A percentile compares a stretch with the other conserved stretches of the same genome.
phyloP scores from a whole-genome alignment of 768 basidiomycete species.

The Tubosaeta sp. region DNA sequence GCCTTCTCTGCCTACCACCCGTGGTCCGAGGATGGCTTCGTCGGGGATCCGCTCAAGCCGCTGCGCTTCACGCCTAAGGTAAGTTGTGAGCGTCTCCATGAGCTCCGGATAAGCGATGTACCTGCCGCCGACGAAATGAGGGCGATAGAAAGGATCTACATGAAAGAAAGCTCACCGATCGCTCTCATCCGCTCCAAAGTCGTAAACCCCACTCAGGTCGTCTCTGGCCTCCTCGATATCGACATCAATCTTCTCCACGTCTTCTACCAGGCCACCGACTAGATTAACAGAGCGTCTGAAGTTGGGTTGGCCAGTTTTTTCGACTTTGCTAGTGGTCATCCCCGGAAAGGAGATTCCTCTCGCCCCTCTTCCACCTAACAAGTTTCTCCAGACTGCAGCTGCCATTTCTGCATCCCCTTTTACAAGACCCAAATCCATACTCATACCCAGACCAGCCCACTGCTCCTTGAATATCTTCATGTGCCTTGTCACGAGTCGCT shows the following conservation, averaged over 20 bases:
- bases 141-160: background rate
- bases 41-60: slow-evolving; percentile 59
- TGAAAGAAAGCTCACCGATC: slow-evolving; percentile 21
- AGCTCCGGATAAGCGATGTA: slow-evolving; percentile 73
- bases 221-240: slow-evolving; percentile 58
- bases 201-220: slow-evolving; percentile 69
- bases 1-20: slow-evolving; percentile 30
- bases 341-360: slow-evolving; percentile 50
- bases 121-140: slow-evolving; percentile 35
- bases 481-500: slow-evolving; percentile 75
- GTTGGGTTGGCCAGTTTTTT: slow-evolving; percentile 1
- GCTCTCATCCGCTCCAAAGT: slow-evolving; percentile 54
- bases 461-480: slow-evolving; percentile 93
- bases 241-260: slow-evolving; percentile 54
- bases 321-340: background rate
- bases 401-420: slow-evolving; percentile 81
- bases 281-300: slow-evolving; percentile 68
- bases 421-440: slow-evolving; percentile 74
- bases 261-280: slow-evolving; percentile 61
- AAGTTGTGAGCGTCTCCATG: slow-evolving; percentile 66
- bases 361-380: slow-evolving; percentile 82
- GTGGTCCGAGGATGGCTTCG: slow-evolving; percentile 32
- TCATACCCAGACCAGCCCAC: slow-evolving; percentile 77
- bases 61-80: slow-evolving; percentile 66
- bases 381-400: slow-evolving; percentile 85